Percentiles rank a stretch among this genome's conserved stretches.
Evolutionary conservation across 1,284 basidiomycete species (phyloP).

Genomic region (Phellopilus nigrolimitatus): DNA sequence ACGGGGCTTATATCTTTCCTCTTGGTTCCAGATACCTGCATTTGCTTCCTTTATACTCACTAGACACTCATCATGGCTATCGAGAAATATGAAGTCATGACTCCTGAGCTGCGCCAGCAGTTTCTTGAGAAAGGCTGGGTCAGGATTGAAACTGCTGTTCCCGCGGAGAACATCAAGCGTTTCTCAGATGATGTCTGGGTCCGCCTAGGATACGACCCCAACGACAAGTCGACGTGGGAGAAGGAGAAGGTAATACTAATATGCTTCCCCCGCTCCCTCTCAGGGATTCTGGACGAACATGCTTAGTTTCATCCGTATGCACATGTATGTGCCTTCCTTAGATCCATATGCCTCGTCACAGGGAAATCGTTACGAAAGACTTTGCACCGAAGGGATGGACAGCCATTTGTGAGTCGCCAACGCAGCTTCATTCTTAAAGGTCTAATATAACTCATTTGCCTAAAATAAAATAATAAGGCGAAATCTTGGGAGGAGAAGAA

Average conservation of each 20-base stretch:
- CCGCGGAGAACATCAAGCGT: conserved; percentile 27
- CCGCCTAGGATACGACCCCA: conserved; percentile 32
- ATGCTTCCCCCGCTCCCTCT: neutral
- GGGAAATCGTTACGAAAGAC: conserved; percentile 29
- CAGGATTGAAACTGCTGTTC: conserved; percentile 30
- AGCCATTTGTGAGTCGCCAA: conserved; percentile 30
- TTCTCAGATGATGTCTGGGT: conserved; percentile 34
- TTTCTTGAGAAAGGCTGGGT: conserved; percentile 36
- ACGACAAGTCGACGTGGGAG: conserved; percentile 31
- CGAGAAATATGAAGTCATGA: conserved; percentile 27
- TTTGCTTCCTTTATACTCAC: neutral
- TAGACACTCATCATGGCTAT: conserved; percentile 21
- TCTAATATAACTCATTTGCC: neutral
- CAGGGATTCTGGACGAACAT: neutral
- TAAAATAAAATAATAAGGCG: conserved; percentile 26
- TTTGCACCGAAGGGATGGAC: conserved; percentile 34
- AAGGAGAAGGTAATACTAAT: conserved; percentile 28
- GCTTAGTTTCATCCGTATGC: neutral
- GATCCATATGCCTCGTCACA: conserved; percentile 35
- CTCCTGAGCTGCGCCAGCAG: conserved; percentile 30
- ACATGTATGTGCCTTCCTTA: conserved; percentile 7
- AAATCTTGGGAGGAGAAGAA: conserved; percentile 33
- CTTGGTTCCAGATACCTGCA: neutral
- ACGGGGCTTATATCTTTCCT: neutral
- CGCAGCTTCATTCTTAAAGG: neutral